Evolutionary conservation across 768 basidiomycete genomes (phyloP), one percentile per base, ranked within the genome.

Genomic region (Termitomyces sp.): DNA sequence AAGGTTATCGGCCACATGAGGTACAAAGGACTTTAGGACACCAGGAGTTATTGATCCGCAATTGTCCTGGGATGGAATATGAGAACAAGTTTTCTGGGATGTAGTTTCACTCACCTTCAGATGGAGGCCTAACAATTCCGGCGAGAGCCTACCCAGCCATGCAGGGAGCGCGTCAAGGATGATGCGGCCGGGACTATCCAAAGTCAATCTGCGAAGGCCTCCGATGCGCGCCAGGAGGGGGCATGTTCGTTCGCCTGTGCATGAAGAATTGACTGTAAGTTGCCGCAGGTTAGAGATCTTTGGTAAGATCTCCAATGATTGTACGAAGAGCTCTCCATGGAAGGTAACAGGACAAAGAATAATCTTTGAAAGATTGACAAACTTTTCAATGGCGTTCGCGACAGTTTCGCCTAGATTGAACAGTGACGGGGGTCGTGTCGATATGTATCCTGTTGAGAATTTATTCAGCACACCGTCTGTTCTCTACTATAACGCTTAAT

Each of bases 41-140:
- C 83, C 82, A 10, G 83, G 84, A 0, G 84, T 85, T 15, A 86
- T 70, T 5, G 83, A 86, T 6, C 83, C 83, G 61, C 84, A 86
- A 52, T 84, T 80, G 32, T 72, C 73, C 83, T 85, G 45, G 47
- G 44, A 54, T 15, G 22, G 14, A 7, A 26, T 28, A 46, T 30
- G 9, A 14, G 19, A 8, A 40, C 7, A 7, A 14, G 2, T 28
- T 34, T 2, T 19, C 10, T n/a, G 14, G 4, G 2, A 28, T 40
- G 24, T 12, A 10, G 22, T 42, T 3, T 30, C 22, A 38, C 74
- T 55, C 54, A 80, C 81, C 62, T 66, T 70, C 3, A 84, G 62
- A 65, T 77, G 73, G 22, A 82, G 65, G 37, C 67, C 71, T 17
- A 52, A 59, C 30, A 82, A 60, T 5, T 66, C 66, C 11, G 55